A percentile compares a stretch with the other conserved stretches of the same genome.
These are phyloP conservation scores for Dioscorea dumetorum DNA, from an alignment of 106 monocot species.

Conservation along the genomic window DNA sequence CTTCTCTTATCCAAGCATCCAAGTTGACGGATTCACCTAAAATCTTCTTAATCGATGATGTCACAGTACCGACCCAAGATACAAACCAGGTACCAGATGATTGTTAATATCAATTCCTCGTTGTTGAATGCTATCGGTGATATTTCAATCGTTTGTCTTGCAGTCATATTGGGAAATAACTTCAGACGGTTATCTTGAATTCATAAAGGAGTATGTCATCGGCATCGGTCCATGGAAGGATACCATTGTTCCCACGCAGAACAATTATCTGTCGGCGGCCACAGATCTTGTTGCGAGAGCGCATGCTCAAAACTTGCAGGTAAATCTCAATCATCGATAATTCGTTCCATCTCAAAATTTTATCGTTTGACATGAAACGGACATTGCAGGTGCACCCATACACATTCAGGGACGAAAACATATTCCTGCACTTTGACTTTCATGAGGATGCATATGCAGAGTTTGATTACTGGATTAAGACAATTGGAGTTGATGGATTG, in stretches of 20 bases:
- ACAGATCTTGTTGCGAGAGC: conserved; percentile 87
- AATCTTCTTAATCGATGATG: conserved; percentile 72
- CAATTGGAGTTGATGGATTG: conserved; percentile 59
- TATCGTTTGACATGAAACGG: no score
- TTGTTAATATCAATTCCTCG: no score
- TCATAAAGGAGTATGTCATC: conserved; percentile 57
- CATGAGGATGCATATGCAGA: conserved; percentile 69
- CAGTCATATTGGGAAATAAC: conserved; percentile 75
- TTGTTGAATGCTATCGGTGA: no score
- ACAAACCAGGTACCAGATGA: conserved; percentile 67
- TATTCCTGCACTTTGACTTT: conserved; percentile 65
- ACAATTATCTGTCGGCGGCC: conserved; percentile 45
- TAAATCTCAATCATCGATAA: conserved; percentile 5
- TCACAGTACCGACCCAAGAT: conserved; percentile 66
- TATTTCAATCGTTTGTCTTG: background rate
- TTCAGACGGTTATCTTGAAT: conserved; percentile 49
- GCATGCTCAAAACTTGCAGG: conserved; percentile 85
- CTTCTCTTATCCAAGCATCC: conserved; percentile 73
- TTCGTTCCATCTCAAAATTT: background rate
- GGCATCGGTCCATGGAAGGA: conserved; percentile 86
- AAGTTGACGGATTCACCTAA: conserved; percentile 88
- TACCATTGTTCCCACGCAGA: conserved; percentile 43
- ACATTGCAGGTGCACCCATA: conserved; percentile 67
- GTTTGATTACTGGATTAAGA: conserved; percentile 64
- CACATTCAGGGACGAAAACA: conserved; percentile 78